Evolutionary conservation across 192 early-diverging fungal species (phyloP).

Genomic region (Coemansia sp.): DNA sequence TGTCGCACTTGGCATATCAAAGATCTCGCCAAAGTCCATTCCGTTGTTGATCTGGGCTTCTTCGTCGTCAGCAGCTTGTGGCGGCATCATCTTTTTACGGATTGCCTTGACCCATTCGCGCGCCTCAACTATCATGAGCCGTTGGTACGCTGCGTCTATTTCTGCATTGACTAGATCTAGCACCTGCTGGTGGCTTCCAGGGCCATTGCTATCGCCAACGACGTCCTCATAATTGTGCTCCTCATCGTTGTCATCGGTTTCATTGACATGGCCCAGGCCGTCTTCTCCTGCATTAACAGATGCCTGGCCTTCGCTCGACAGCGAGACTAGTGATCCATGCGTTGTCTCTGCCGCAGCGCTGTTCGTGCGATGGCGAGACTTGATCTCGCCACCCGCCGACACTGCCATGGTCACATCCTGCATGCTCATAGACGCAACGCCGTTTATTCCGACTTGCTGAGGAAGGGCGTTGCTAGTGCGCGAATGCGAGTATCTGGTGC

Average conservation of each 20-base stretch:
- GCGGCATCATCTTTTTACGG: slow-evolving; percentile 47
- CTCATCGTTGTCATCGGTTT: slow-evolving; percentile 8
- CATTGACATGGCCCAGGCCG: neutral
- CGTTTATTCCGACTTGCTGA: slow-evolving; percentile 8
- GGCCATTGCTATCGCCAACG: slow-evolving; percentile 4
- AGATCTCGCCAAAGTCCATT: slow-evolving; percentile 47
- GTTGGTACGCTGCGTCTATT: slow-evolving; percentile 36
- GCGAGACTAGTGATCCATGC: slow-evolving; percentile 14
- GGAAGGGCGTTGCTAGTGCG: neutral
- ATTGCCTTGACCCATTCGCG: slow-evolving; percentile 50
- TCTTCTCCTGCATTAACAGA: neutral
- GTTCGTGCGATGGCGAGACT: slow-evolving; percentile 17
- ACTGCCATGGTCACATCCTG: slow-evolving; percentile 25
- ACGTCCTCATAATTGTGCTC: slow-evolving; percentile 22
- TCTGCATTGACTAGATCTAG: slow-evolving; percentile 26
- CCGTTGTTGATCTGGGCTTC: slow-evolving; percentile 3
- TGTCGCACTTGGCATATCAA: slow-evolving; percentile 25
- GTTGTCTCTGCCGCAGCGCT: slow-evolving; percentile 17
- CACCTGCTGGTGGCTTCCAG: slow-evolving; percentile 20
- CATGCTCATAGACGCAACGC: slow-evolving; percentile 37
- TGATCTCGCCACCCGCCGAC: neutral
- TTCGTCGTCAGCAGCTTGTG: neutral
- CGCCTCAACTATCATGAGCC: slow-evolving; percentile 42
- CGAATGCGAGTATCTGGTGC: neutral
- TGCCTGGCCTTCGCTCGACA: slow-evolving; percentile 8